Percentiles rank a stretch among this genome's conserved stretches.
phyloP scores from a whole-genome alignment of 306 rosid genomes.

The Lablab purpureus region DNA sequence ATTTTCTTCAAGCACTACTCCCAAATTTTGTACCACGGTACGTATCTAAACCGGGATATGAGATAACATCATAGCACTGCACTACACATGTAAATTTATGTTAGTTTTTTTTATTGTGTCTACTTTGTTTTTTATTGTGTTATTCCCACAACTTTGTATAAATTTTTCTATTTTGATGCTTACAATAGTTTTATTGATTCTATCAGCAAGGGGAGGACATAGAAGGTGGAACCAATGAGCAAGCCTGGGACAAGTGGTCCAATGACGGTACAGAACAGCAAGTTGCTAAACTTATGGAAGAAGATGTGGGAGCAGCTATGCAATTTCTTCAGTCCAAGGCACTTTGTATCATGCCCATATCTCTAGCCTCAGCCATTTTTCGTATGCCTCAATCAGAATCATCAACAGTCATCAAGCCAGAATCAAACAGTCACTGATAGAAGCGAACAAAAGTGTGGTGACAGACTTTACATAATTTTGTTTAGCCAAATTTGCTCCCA shows the following conservation, averaged over 20 bases:
- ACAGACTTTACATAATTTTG: slow-evolving; percentile 34
- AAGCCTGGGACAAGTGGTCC: slow-evolving; percentile 97
- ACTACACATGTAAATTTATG: not conserved
- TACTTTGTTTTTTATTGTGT: not conserved
- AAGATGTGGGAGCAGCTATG: slow-evolving; percentile 98
- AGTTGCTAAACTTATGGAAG: slow-evolving; percentile 98
- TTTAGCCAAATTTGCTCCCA: not conserved
- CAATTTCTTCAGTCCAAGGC: slow-evolving; percentile 97
- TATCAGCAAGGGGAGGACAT: slow-evolving; percentile 65
- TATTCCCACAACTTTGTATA: not conserved
- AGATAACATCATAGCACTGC: not conserved
- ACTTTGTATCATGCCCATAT: slow-evolving; percentile 97
- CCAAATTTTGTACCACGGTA: not conserved
- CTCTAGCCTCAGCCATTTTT: slow-evolving; percentile 94
- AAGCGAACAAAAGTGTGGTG: slow-evolving; percentile 14
- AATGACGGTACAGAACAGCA: slow-evolving; percentile 93
- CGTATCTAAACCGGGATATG: not conserved
- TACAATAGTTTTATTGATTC: slow-evolving; percentile 7
- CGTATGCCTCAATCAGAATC: slow-evolving; percentile 74
- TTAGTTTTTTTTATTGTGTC: not conserved
- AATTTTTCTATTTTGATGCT: not conserved
- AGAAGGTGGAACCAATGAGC: slow-evolving; percentile 67
- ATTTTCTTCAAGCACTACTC: slow-evolving; percentile 7
- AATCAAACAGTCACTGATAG: slow-evolving; percentile 77
- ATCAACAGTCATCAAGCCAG: slow-evolving; percentile 68